A percentile compares a stretch with the other conserved stretches of the same genome.
phyloP scores from a whole-genome alignment of 148 eudicot genomes.

The Salicornia ramosissima region DNA sequence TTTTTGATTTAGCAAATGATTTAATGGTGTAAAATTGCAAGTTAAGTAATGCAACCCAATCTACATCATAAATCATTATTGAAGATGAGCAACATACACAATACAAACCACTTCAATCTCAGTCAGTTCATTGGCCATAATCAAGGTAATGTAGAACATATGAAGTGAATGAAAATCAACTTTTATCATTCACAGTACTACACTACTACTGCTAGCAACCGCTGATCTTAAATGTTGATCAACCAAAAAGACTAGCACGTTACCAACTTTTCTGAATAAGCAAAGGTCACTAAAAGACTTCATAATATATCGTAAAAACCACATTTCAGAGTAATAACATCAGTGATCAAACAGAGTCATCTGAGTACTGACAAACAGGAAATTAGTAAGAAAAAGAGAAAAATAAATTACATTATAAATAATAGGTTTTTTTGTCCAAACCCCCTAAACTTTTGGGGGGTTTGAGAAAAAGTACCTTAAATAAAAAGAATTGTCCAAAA shows the following conservation, averaged over 20 bases:
- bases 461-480: no score
- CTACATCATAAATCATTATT: conserved; percentile 3
- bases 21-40: no score
- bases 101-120: background rate
- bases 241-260: background rate
- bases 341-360: conserved; percentile 52
- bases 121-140: background rate
- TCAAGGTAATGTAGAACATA: background rate
- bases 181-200: background rate
- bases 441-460: no score
- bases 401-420: no score
- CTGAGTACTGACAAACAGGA: conserved; percentile 76
- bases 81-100: background rate
- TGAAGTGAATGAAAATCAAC: background rate
- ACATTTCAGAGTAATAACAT: background rate
- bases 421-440: no score
- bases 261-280: conserved; percentile 5
- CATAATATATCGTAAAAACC: background rate
- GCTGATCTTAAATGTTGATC: background rate
- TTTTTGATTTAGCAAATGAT: no score
- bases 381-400: conserved; percentile 86
- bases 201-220: background rate
- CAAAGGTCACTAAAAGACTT: conserved; percentile 4
- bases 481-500: no score
- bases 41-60: no score